A percentile compares a stretch with the other conserved stretches of the same genome.
These are phyloP conservation scores for Cucurbita moschata DNA, from an alignment of 306 rosid species.

Conservation along the genomic window DNA sequence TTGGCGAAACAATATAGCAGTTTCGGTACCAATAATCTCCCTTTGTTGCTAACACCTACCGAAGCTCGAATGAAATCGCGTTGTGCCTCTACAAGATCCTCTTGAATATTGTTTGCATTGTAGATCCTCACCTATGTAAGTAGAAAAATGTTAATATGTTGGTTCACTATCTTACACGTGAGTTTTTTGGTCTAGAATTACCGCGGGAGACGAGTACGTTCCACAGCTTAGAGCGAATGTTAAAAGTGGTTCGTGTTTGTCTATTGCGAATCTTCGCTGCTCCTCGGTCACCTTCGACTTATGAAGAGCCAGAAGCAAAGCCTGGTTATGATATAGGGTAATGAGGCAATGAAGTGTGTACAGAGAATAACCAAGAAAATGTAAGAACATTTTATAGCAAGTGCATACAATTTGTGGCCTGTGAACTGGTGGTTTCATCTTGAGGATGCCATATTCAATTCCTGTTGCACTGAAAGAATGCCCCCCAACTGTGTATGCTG, in stretches of 20 bases:
- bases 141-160: neutral
- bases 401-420: constrained; percentile 60
- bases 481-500: constrained; percentile 62
- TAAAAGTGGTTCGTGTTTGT: constrained; percentile 35
- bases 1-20: constrained; percentile 58
- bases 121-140: constrained; percentile 35
- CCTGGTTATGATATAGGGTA: constrained; percentile 27
- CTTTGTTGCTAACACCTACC: constrained; percentile 55
- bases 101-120: constrained; percentile 36
- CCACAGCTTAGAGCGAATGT: constrained; percentile 60
- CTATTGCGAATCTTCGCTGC: constrained; percentile 36
- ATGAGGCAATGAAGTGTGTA: constrained; percentile 5
- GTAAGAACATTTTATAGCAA: neutral
- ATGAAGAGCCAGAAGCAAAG: constrained; percentile 69
- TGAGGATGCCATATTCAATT: constrained; percentile 48
- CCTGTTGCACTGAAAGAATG: constrained; percentile 62
- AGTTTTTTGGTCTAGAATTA: constrained; percentile 7
- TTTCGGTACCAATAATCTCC: constrained; percentile 57
- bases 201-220: constrained; percentile 66
- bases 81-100: constrained; percentile 56
- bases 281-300: constrained; percentile 56
- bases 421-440: constrained; percentile 65
- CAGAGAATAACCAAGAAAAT: neutral
- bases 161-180: neutral
- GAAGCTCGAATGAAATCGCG: constrained; percentile 52